Percentiles rank a stretch among this genome's conserved stretches.
Evolutionary conservation across 805 yeast genomes (phyloP).

Genomic region (Hanseniaspora jakobsenii): DNA sequence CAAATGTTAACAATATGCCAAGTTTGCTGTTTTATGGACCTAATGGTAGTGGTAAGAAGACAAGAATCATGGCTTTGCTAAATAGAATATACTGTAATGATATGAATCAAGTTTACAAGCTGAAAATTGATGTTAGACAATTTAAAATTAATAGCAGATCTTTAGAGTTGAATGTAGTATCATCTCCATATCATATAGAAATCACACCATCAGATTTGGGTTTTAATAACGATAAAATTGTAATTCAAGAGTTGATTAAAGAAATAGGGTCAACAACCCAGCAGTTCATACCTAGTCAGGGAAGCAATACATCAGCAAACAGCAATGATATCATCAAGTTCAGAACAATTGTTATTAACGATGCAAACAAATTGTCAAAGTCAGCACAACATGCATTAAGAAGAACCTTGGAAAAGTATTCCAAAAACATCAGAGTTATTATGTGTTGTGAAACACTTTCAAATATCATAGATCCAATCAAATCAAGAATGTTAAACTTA

Average conservation of each 20-base stretch:
- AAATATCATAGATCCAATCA: constrained; percentile 84
- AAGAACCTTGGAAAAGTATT: constrained; percentile 92
- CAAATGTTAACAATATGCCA: constrained; percentile 54
- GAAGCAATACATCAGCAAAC: constrained; percentile 32
- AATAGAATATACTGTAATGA: constrained; percentile 59
- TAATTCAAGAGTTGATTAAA: constrained; percentile 83
- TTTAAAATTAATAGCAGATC: constrained; percentile 66
- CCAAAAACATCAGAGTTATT: constrained; percentile 72
- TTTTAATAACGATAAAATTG: constrained; percentile 74
- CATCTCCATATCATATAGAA: constrained; percentile 82
- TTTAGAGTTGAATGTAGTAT: constrained; percentile 83
- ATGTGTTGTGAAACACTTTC: constrained; percentile 82
- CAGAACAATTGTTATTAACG: constrained; percentile 76
- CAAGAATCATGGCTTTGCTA: constrained; percentile 71
- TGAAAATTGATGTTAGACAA: constrained; percentile 81
- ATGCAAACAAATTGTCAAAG: constrained; percentile 77
- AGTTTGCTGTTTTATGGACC: constrained; percentile 91
- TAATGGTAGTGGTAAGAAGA: constrained; percentile 93
- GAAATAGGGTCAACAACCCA: constrained; percentile 93
- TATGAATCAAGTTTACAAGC: constrained; percentile 53
- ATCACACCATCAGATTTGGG: constrained; percentile 97
- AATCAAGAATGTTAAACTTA: constrained; percentile 81
- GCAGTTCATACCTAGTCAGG: constrained; percentile 16
- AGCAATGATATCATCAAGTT: constrained; percentile 42
- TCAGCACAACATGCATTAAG: constrained; percentile 94